Percentiles rank a stretch among this genome's conserved stretches.
These are phyloP conservation scores for Begonia fuchsioides DNA, from an alignment of 306 rosid species.

Conservation along the genomic window DNA sequence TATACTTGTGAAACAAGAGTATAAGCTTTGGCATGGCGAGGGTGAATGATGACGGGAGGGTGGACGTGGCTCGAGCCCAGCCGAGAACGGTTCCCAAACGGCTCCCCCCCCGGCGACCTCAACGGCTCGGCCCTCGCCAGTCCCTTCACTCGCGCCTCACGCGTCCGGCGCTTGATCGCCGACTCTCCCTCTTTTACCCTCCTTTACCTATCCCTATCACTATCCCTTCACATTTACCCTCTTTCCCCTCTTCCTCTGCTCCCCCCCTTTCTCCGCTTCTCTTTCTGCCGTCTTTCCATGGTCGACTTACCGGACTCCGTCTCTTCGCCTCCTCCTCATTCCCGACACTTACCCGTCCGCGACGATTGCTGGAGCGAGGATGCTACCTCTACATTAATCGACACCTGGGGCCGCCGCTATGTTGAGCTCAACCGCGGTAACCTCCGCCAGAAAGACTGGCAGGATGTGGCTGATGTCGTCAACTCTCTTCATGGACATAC, in stretches of 20 bases:
- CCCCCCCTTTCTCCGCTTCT: not conserved
- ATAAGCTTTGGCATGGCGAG: too few species aligned
- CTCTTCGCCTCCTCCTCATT: constrained; percentile 14
- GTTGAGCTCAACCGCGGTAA: constrained; percentile 90
- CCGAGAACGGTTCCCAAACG: not conserved
- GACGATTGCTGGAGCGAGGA: constrained; percentile 97
- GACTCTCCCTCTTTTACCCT: constrained; percentile 2
- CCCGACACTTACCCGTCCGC: constrained; percentile 68
- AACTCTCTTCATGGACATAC: constrained; percentile 84
- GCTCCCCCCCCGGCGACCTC: constrained; percentile 10
- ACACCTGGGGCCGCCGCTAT: constrained; percentile 89
- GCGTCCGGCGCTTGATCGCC: constrained; percentile 20
- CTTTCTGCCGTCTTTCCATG: constrained; percentile 20
- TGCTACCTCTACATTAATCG: constrained; percentile 76
- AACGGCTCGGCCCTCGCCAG: constrained; percentile 10
- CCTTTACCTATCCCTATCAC: too few species aligned
- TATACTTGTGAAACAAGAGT: too few species aligned
- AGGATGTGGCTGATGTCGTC: constrained; percentile 89
- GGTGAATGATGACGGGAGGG: too few species aligned
- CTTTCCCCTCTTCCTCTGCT: not conserved
- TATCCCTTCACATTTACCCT: too few species aligned
- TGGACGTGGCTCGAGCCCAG: too few species aligned
- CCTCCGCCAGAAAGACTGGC: constrained; percentile 98
- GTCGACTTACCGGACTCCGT: constrained; percentile 44
- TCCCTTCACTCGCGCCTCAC: constrained; percentile 14